These are phyloP conservation scores for Piper longum DNA, from an alignment of 164 flowering plant genomes.

Conservation along the genomic window DNA sequence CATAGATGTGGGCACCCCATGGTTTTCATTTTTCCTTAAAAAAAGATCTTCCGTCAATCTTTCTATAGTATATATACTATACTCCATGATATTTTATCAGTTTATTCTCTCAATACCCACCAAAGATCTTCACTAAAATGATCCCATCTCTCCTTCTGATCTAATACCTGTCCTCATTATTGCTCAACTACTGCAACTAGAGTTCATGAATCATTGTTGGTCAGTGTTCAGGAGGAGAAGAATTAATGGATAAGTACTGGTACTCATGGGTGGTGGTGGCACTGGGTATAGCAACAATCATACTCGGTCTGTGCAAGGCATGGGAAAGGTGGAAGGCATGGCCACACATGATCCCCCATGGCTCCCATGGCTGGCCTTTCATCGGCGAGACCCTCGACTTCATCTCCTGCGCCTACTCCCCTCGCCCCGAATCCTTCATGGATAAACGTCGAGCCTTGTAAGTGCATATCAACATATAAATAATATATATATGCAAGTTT, in stretches of 20 bases:
- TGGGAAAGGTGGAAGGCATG: slow-evolving; percentile 5
- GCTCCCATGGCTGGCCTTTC: slow-evolving; percentile 74
- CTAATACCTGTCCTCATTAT: too few species aligned
- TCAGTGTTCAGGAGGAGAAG: too few species aligned
- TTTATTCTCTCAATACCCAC: too few species aligned
- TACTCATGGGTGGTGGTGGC: neutral
- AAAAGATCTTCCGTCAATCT: too few species aligned
- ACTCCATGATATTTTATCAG: too few species aligned
- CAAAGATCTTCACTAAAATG: too few species aligned
- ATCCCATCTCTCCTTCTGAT: too few species aligned
- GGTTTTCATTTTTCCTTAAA: too few species aligned
- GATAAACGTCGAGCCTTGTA: slow-evolving; percentile 63
- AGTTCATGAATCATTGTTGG: too few species aligned
- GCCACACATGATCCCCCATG: slow-evolving; percentile 30
- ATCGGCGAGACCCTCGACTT: slow-evolving; percentile 84
- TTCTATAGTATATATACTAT: too few species aligned
- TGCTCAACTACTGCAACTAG: too few species aligned
- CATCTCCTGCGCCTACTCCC: slow-evolving; percentile 66
- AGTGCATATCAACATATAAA: slow-evolving; percentile 10
- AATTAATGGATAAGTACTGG: neutral
- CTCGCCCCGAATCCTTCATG: slow-evolving; percentile 76
- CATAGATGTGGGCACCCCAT: neutral
- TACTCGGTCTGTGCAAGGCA: neutral
- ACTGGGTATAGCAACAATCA: neutral
- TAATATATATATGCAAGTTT: neutral